Evolutionary conservation across 176 grass and related monocot genomes (phyloP).

Genomic region (Chrysopogon serrulatus): DNA sequence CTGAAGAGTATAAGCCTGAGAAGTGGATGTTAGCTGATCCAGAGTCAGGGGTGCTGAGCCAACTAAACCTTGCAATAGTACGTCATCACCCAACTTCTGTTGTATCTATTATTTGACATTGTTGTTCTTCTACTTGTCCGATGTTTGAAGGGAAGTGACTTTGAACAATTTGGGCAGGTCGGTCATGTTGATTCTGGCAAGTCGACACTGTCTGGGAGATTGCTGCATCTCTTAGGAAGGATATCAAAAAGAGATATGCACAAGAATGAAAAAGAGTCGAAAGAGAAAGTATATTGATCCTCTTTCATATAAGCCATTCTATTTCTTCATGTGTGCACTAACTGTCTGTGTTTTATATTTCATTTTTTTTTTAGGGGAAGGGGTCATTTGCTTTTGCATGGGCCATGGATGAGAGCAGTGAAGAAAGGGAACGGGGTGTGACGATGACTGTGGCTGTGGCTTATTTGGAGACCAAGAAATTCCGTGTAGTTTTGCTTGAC

Average conservation of each 20-base stretch:
- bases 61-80: conserved; percentile 99
- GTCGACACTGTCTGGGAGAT: conserved; percentile 91
- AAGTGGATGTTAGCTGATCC: conserved; percentile 70
- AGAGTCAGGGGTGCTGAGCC: conserved; percentile 48
- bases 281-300: conserved; percentile 65
- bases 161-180: conserved; percentile 57
- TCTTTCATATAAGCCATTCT: neutral
- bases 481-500: conserved; percentile 85
- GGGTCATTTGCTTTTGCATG: conserved; percentile 97
- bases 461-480: conserved; percentile 87
- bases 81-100: conserved; percentile 42
- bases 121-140: conserved; percentile 18
- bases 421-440: conserved; percentile 95
- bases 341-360: conserved; percentile 18
- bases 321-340: conserved; percentile 18
- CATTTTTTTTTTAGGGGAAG: conserved; percentile 54
- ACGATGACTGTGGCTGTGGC: conserved; percentile 97
- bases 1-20: conserved; percentile 75
- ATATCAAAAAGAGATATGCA: conserved; percentile 97
- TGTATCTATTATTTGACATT: conserved; percentile 16
- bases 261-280: conserved; percentile 93
- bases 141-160: conserved; percentile 26
- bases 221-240: conserved; percentile 88
- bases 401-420: conserved; percentile 95
- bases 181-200: conserved; percentile 99